Evolutionary conservation across 441 rosid species (phyloP), one percentile per base, ranked within the genome.

Genomic region (Pelargonium australe): DNA sequence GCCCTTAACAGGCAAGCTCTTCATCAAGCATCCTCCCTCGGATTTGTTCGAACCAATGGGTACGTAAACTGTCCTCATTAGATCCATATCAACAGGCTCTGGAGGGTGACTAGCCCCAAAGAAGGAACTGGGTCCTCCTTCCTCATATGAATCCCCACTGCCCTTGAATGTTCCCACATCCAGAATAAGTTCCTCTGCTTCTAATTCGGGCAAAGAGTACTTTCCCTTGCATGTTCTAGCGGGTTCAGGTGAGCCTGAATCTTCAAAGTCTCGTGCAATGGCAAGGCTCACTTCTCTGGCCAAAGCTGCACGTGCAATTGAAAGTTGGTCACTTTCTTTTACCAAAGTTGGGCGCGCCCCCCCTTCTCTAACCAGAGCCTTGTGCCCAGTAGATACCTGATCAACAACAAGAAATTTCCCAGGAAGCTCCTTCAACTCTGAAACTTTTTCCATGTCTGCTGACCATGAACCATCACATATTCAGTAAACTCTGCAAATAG

Each of bases 81-180:
- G 83, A 86, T 93, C 95, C 64, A 82, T 85, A 65, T 93, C 98
- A 43, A 85, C 80, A 37, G 98, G 98, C 72, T 93, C 98, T 0
- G 89, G 89, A 69, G 98, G 98, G 77, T 91, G 98, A 77, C 92
- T 93, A 77, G 82, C 98, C 34, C 98, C 95, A 13, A 85, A 89
- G 76, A 93, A 93, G 2, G 84, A 85, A 80, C 85, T 84, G 7
- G 95, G 74, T 41, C 91, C 90, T 76, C 79, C 78, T 66, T 93
- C 97, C 68, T 88, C 97, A 70, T 80, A 77, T 65, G 83, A 83
- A 76, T 90, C 91, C 70, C 77, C 70, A 41, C 81, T 78, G 62
- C 75, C 81, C 65, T 87, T 86, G 62, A 80, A 84, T 57, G 76
- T 65, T 63, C 81, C 66, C 76, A 78, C 83, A 63, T 78, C 86